Evolutionary conservation across 148 eudicot genomes (phyloP).

Genomic region (Rhododendron ferrugineum): DNA sequence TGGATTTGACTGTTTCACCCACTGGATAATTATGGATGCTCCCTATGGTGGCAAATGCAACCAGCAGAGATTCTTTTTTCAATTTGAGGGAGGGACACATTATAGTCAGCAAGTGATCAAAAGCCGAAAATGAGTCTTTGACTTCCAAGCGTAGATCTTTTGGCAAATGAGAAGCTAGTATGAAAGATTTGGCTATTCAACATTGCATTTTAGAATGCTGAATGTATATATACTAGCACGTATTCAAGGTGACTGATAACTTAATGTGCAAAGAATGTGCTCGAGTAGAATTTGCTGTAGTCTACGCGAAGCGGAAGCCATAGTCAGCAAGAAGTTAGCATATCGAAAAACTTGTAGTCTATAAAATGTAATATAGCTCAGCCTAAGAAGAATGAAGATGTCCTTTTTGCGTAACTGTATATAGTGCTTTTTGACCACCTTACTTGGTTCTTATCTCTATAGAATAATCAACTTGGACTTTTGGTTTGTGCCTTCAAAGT

Average conservation of each 20-base stretch:
- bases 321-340: neutral
- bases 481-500: neutral
- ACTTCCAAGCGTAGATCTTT: neutral
- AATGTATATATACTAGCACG: neutral
- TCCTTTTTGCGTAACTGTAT: neutral
- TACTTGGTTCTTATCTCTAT: neutral
- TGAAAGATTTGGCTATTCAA: neutral
- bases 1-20: conserved; percentile 17
- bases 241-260: neutral
- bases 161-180: neutral
- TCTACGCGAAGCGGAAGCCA: neutral
- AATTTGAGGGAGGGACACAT: neutral
- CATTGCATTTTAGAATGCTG: neutral
- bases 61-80: neutral
- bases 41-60: conserved; percentile 3
- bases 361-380: neutral
- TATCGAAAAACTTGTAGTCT: neutral
- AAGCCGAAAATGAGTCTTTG: neutral
- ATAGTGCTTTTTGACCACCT: conserved; percentile 1
- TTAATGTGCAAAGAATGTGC: neutral
- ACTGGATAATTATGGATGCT: conserved; percentile 1
- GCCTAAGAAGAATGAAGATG: neutral
- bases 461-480: neutral
- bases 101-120: neutral
- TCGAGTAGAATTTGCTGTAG: neutral